Evolutionary conservation across 495 filamentous ascomycete genomes (phyloP).

Genomic region (Hypoxylon fuscum): DNA sequence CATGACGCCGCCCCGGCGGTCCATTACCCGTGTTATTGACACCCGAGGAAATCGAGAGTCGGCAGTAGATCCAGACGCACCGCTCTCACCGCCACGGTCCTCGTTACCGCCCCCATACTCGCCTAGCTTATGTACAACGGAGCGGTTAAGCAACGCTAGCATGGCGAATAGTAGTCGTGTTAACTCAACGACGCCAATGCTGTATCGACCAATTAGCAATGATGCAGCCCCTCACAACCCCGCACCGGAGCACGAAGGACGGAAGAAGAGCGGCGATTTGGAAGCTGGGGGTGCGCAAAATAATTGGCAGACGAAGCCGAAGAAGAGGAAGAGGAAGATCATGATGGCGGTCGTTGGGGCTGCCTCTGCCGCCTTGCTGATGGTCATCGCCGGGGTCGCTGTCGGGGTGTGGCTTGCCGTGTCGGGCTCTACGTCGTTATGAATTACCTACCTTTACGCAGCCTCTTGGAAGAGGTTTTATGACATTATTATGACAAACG

Average conservation of each 20-base stretch:
- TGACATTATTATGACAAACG: constrained; percentile 8
- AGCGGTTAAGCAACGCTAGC: constrained; percentile 16
- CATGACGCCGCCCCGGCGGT: constrained; percentile 13
- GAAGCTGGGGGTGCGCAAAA: constrained; percentile 5
- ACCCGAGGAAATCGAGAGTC: constrained; percentile 29
- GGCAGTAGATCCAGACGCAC: constrained; percentile 30
- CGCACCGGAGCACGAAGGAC: not conserved
- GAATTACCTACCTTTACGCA: not conserved
- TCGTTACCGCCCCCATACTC: constrained; percentile 35
- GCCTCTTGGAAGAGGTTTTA: constrained; percentile 2
- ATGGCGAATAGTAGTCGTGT: constrained; percentile 20
- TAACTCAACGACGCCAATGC: constrained; percentile 27
- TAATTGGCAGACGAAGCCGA: constrained; percentile 3
- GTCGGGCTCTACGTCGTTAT: constrained; percentile 16
- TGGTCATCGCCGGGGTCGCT: constrained; percentile 25
- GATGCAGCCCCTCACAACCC: not conserved
- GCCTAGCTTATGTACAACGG: constrained; percentile 14
- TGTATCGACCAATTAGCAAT: constrained; percentile 8
- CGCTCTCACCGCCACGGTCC: constrained; percentile 20
- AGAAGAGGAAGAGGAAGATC: constrained; percentile 28
- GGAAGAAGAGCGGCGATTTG: constrained; percentile 6
- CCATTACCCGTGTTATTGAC: constrained; percentile 16
- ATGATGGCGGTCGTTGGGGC: constrained; percentile 11
- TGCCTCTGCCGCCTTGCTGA: constrained; percentile 17
- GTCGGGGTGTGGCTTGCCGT: constrained; percentile 34